Percentiles rank a stretch among this genome's conserved stretches.
Evolutionary conservation across 495 filamentous ascomycete species (phyloP).

Genomic region (Penicillium tannophilum): DNA sequence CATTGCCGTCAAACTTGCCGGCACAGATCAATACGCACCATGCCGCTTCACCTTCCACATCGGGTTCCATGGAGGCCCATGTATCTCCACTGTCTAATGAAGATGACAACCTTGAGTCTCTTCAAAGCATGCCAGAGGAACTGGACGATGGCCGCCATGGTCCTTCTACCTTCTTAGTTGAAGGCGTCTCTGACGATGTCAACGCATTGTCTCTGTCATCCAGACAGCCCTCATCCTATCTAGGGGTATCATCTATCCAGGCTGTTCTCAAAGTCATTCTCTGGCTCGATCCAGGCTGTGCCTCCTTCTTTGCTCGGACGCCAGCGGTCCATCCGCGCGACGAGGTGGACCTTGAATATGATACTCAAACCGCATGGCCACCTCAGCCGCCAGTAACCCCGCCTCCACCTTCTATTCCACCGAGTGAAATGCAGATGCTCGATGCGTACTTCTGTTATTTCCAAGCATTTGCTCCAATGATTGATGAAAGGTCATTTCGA

Average conservation of each 20-base stretch:
- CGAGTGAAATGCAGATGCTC: conserved; percentile 58
- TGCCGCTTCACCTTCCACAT: conserved; percentile 43
- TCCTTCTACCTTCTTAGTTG: conserved; percentile 52
- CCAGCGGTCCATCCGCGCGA: conserved; percentile 29
- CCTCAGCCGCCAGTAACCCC: conserved; percentile 35
- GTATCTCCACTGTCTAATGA: conserved; percentile 42
- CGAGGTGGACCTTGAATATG: conserved; percentile 24
- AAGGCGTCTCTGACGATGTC: conserved; percentile 76
- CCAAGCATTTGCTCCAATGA: conserved; percentile 74
- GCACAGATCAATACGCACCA: conserved; percentile 23
- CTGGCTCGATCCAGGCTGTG: conserved; percentile 67
- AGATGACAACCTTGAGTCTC: conserved; percentile 44
- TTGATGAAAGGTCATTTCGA: conserved; percentile 75
- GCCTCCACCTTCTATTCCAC: conserved; percentile 30
- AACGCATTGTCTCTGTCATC: conserved; percentile 77
- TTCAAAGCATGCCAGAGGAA: conserved; percentile 47
- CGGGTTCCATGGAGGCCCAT: conserved; percentile 42
- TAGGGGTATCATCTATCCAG: conserved; percentile 81
- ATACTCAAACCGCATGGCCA: conserved; percentile 17
- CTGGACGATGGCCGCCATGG: conserved; percentile 27
- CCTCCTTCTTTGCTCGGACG: conserved; percentile 55
- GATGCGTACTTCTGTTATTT: conserved; percentile 78
- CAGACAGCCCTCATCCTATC: conserved; percentile 71
- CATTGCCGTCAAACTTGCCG: conserved; percentile 14
- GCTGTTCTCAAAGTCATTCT: conserved; percentile 81